Evolutionary conservation across 208 protist species (phyloP), one percentile per base, ranked within the genome.

Genomic region (Polymyxa betae): DNA sequence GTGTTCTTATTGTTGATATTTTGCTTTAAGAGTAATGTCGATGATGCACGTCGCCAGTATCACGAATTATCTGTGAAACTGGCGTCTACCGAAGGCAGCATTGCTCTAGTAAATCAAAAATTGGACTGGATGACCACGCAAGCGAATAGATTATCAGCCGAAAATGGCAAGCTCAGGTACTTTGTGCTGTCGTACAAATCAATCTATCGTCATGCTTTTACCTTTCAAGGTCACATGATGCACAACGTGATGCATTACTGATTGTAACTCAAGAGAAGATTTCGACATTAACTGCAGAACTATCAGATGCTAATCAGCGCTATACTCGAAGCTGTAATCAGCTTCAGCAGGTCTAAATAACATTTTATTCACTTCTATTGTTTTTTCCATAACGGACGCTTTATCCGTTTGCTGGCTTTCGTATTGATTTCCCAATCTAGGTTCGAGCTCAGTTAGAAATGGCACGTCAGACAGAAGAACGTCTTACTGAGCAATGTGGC

Each of bases 361-460:
- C 54, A 29, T 32, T 66, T 32, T 66, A 66, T 66, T 66, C 20
- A 66, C 54, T 66, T 66, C 20, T 16, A 32, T 16, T n/a, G n/a
- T n/a, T n/a, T n/a, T n/a, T n/a, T n/a, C n/a, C n/a, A n/a, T n/a
- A n/a, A n/a, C n/a, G n/a, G n/a, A n/a, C n/a, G n/a, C n/a, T n/a
- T n/a, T n/a, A n/a, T n/a, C n/a, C n/a, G n/a, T n/a, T n/a, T n/a
- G n/a, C n/a, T n/a, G n/a, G n/a, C n/a, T n/a, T n/a, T n/a, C n/a
- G n/a, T n/a, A n/a, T n/a, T n/a, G n/a, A n/a, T n/a, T n/a, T n/a
- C n/a, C n/a, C n/a, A 32, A 66, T 29, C 54, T 29, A 66, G 54
- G 54, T 66, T 66, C 54, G 54, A 66, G 54, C 54, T 32, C 54
- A 66, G 54, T 66, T 66, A 66, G 54, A 66, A 29, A 16, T 66